A percentile compares a stretch with the other conserved stretches of the same genome.
Conservation (phyloP, 2,329 filamentous ascomycete species). For the Rutstroemia sp. region DNA sequence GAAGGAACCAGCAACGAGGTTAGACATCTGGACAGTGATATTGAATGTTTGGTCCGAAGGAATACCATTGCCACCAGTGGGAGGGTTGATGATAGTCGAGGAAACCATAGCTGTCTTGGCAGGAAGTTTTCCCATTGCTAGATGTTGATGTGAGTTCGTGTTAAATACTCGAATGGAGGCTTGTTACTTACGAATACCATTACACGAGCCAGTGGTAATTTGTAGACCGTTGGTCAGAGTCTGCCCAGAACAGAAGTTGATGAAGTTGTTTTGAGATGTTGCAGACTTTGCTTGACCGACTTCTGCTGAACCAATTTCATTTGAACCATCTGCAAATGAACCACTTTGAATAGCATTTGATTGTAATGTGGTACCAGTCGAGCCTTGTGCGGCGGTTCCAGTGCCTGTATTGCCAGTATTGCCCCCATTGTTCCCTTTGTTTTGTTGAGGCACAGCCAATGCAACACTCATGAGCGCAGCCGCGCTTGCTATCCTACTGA, state of each 20-base stretch:
- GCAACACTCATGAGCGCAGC: constrained; percentile 21
- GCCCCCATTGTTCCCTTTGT: neutral
- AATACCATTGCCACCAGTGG: constrained; percentile 17
- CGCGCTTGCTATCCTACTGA: constrained; percentile 21
- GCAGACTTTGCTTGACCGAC: constrained; percentile 16
- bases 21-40: constrained; percentile 30
- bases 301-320: constrained; percentile 22
- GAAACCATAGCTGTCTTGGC: constrained; percentile 28
- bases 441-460: constrained; percentile 9
- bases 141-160: neutral
- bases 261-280: constrained; percentile 25
- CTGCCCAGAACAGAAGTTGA: constrained; percentile 26
- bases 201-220: constrained; percentile 52
- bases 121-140: constrained; percentile 30
- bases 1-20: constrained; percentile 33
- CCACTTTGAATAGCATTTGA: constrained; percentile 20
- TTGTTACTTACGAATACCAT: constrained; percentile 30
- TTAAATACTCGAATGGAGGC: constrained; percentile 14
- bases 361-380: constrained; percentile 18
- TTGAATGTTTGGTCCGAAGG: constrained; percentile 25
- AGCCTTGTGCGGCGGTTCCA: neutral
- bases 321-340: constrained; percentile 16
- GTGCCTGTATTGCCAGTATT: neutral
- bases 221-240: constrained; percentile 53
- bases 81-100: constrained; percentile 23